phyloP scores from a whole-genome alignment of 768 basidiomycete genomes.

The Amanita fuliginea region DNA sequence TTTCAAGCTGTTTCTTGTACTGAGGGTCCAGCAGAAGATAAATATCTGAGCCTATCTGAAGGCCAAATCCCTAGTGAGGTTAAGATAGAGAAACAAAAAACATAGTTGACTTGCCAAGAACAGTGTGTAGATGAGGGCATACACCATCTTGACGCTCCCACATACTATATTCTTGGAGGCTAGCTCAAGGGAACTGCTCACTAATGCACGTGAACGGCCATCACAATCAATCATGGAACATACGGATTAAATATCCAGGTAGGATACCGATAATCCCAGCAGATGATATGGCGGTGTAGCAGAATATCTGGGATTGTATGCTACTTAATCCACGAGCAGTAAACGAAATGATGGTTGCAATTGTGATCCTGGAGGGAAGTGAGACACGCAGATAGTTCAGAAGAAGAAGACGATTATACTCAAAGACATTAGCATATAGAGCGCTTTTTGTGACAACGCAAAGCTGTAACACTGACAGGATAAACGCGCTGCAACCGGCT shows the following conservation, averaged over 20 bases:
- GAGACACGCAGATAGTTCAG: background rate
- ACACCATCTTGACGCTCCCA: conserved; percentile 82
- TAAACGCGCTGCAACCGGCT: conserved; percentile 57
- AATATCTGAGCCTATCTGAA: conserved; percentile 77
- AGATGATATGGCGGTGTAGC: conserved; percentile 87
- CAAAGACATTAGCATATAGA: conserved; percentile 85
- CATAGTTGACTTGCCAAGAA: conserved; percentile 37
- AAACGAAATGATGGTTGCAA: conserved; percentile 75
- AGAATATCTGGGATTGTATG: conserved; percentile 69
- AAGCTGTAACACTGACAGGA: conserved; percentile 63
- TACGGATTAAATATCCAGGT: conserved; percentile 79
- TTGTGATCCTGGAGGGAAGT: conserved; percentile 48
- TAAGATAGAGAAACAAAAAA: background rate
- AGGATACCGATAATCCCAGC: conserved; percentile 81
- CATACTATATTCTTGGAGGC: conserved; percentile 81
- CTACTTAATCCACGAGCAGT: conserved; percentile 73
- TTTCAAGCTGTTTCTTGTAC: conserved; percentile 40
- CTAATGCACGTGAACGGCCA: conserved; percentile 19
- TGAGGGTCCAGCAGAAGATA: conserved; percentile 59
- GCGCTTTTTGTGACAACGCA: conserved; percentile 64
- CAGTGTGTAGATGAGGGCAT: conserved; percentile 78
- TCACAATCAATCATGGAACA: conserved; percentile 2
- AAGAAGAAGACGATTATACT: conserved; percentile 38
- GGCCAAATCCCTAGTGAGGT: conserved; percentile 52
- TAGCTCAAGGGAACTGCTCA: conserved; percentile 74